Conservation (phyloP, 495 filamentous ascomycete species). For the Aspergillus heteromorphus region DNA sequence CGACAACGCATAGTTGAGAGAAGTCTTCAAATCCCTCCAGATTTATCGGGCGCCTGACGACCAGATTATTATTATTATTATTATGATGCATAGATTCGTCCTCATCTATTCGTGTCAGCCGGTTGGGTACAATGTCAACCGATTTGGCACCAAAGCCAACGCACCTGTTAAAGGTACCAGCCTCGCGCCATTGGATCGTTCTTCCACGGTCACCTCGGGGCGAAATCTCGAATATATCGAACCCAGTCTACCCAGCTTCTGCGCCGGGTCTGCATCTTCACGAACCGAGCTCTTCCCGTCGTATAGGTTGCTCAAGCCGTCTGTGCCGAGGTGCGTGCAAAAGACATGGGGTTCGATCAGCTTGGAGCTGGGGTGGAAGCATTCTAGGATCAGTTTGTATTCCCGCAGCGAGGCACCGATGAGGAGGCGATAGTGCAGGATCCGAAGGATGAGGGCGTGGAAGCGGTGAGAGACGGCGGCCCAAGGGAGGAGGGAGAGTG, state of each 20-base stretch:
- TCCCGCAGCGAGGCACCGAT: slow-evolving; percentile 50
- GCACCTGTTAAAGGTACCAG: slow-evolving; percentile 14
- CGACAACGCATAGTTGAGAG: slow-evolving; percentile 62
- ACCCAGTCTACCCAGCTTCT: slow-evolving; percentile 32
- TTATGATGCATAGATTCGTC: not conserved
- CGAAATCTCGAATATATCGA: slow-evolving; percentile 56
- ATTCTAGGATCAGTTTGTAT: slow-evolving; percentile 67
- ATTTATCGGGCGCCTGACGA: slow-evolving; percentile 49
- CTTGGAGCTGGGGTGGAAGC: slow-evolving; percentile 67
- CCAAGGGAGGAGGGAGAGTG: slow-evolving; percentile 55
- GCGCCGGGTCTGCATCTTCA: slow-evolving; percentile 23
- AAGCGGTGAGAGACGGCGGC: slow-evolving; percentile 60
- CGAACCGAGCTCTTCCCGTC: slow-evolving; percentile 38
- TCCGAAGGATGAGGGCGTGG: slow-evolving; percentile 58
- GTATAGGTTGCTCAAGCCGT: slow-evolving; percentile 37
- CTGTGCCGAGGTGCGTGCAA: slow-evolving; percentile 62
- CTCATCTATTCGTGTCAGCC: slow-evolving; percentile 32
- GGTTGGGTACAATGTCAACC: not conserved
- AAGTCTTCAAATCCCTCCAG: slow-evolving; percentile 66
- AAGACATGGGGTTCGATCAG: slow-evolving; percentile 62
- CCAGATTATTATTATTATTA: too few species aligned
- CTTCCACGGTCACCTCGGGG: slow-evolving; percentile 47
- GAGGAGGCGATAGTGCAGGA: slow-evolving; percentile 61
- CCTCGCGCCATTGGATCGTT: slow-evolving; percentile 21
- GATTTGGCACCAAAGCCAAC: not conserved